Evolutionary conservation across 495 filamentous ascomycete species (phyloP).

Genomic region (Mytilinidion resinicola): DNA sequence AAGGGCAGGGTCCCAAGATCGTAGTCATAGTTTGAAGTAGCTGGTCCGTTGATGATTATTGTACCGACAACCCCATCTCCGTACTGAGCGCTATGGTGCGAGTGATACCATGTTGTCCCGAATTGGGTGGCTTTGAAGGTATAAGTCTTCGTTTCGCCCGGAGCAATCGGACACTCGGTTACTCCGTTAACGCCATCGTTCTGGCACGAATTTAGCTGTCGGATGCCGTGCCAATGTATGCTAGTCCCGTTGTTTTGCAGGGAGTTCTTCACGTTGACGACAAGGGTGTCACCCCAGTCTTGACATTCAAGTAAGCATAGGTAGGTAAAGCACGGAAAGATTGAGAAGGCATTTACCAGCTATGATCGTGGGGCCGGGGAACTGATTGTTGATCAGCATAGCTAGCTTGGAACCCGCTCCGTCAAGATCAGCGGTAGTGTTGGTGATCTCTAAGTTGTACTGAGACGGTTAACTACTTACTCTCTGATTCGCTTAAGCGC

Average conservation of each 20-base stretch:
- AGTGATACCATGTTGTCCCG: slow-evolving; percentile 38
- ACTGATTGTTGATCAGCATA: slow-evolving; percentile 32
- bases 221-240: slow-evolving; percentile 38
- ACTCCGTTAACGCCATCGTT: slow-evolving; percentile 35
- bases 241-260: slow-evolving; percentile 36
- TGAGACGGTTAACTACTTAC: too few species aligned
- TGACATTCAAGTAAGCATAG: neutral
- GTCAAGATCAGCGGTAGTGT: slow-evolving; percentile 26
- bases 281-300: slow-evolving; percentile 36
- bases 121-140: slow-evolving; percentile 35
- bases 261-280: slow-evolving; percentile 33
- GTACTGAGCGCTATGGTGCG: slow-evolving; percentile 34
- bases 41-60: slow-evolving; percentile 37
- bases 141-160: slow-evolving; percentile 33
- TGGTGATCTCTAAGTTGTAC: slow-evolving; percentile 26
- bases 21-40: slow-evolving; percentile 36
- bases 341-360: slow-evolving; percentile 4
- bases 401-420: slow-evolving; percentile 14
- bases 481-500: too few species aligned
- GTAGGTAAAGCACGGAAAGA: too few species aligned
- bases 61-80: slow-evolving; percentile 35
- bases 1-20: slow-evolving; percentile 32
- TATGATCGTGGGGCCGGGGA: slow-evolving; percentile 31
- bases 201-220: slow-evolving; percentile 29
- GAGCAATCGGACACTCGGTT: slow-evolving; percentile 36